Evolutionary conservation across 1,139 yeast genomes (phyloP).

Genomic region (Pichia kudriavzevii): DNA sequence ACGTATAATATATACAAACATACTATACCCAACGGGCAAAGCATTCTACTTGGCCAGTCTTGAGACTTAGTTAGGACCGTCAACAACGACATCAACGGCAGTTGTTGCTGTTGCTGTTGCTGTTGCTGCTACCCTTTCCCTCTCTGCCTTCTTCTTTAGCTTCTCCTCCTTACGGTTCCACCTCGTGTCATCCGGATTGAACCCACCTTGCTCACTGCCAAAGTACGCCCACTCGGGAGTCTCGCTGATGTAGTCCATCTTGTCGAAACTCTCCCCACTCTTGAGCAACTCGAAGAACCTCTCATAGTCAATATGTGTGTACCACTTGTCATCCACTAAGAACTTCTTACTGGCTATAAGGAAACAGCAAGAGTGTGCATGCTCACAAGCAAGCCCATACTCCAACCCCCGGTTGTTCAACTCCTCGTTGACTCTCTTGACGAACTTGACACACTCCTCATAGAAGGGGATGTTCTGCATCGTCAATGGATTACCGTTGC

Average conservation of each 20-base stretch:
- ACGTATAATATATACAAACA: too few species aligned
- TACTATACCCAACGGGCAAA: too few species aligned
- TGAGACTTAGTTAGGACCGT: too few species aligned
- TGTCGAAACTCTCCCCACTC: slow-evolving; percentile 58
- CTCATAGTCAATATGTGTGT: slow-evolving; percentile 81
- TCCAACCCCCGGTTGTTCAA: slow-evolving; percentile 54
- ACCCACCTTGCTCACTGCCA: slow-evolving; percentile 82
- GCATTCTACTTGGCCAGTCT: too few species aligned
- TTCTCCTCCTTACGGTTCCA: slow-evolving; percentile 63
- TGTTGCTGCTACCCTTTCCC: too few species aligned
- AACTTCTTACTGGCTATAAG: slow-evolving; percentile 73
- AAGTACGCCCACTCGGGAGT: slow-evolving; percentile 91
- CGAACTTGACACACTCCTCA: slow-evolving; percentile 80
- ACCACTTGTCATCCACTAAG: slow-evolving; percentile 68
- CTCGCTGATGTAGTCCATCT: slow-evolving; percentile 70
- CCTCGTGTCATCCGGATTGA: slow-evolving; percentile 76
- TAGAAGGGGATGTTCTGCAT: slow-evolving; percentile 95
- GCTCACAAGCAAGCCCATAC: slow-evolving; percentile 89
- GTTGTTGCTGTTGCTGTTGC: too few species aligned
- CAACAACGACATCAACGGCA: background rate
- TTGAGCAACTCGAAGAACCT: slow-evolving; percentile 66
- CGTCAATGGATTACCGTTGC: slow-evolving; percentile 81
- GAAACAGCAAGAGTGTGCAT: slow-evolving; percentile 91
- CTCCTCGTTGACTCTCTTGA: slow-evolving; percentile 51
- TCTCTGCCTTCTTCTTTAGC: slow-evolving; percentile 36